Base-by-base conservation (phyloP, 768 basidiomycete genomes). In the Lactarius deliciosus region DNA sequence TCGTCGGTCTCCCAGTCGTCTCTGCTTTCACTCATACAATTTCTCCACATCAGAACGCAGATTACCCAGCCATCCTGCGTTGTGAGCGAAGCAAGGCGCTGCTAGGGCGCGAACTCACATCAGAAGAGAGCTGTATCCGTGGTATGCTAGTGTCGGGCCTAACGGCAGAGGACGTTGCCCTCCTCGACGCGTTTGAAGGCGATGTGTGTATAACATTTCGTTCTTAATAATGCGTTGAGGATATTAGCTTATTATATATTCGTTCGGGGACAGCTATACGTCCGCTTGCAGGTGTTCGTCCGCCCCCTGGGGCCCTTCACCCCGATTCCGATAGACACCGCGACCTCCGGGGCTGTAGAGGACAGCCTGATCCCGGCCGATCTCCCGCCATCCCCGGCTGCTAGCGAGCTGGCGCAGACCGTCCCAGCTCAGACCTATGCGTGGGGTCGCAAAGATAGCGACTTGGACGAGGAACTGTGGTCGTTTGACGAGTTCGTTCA, bases 61-160 rank as follows among this genome's bases (percentile, higher is more conserved):
- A 94, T 73, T 98, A 96, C 73, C 96, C 96, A 0, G 96, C 88
- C 0, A 81, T 97, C 30, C 73, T 96, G 13, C 85, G 90, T 1
- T 83, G 83, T 63, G 75, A 78, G 5, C 76, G 79, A 65, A 85
- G 86, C 47, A 73, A 77, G 50, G 41, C 68, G 8, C 60, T 81
- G 0, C 53, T 77, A 32, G 71, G 63, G 5, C 76, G 77, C 11
- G 81, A 85, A 7, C 77, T 92, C n/a, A 73, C 74, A 1, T 74
- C 70, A 1, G 88, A 91, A 58, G 90, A 94, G 58, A 80, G 80
- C 57, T 85, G 80, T n/a, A 92, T 96, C 0, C 82, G 88, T 57
- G 96, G 96, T 10, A 89, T 88, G 3, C 73, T 96, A 45, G 92
- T 97, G 2, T 77, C 75, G 0, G 95, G 96, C 1, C 79, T 97